Base-by-base conservation (phyloP, 2,329 filamentous ascomycete genomes). In the Colletotrichum abscissum region DNA sequence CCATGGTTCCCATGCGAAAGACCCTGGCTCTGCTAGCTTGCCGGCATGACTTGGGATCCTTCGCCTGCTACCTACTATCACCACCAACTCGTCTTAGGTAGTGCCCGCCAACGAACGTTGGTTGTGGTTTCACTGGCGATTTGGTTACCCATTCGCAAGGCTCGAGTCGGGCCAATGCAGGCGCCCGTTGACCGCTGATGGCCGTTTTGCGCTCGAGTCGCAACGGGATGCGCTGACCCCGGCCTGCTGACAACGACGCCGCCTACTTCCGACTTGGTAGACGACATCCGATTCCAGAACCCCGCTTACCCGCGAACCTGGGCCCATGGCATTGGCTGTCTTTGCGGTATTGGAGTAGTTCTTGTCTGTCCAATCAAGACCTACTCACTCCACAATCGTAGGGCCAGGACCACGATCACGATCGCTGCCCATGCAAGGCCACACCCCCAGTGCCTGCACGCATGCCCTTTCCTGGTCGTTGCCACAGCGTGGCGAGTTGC, bases 261-360 rank as follows among this genome's bases (percentile, higher is more conserved):
- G 63, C 57, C 58, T 63, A 55, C 35, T 26, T 38, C 65, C 54
- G 55, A 64, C 67, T 64, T 55, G 30, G 22, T 35, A 49, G 38
- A 69, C 59, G 33, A 69, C 69, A 42, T 35, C 55, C 24, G 42
- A 9, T 19, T 63, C 42, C 8, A 56, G 22, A 42, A 33, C 42
- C 30, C 54, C 49, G 58, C 35, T 54, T 28, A 24, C 42, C 56
- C 4, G 26, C 56, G 8, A 1, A 16, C 9, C 38, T 7, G 63
- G 49, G n/a, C 33, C 46, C 33, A 22, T 30, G 63, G 16, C 22
- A 58, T 14, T 64, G 5, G 8, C 19, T 16, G 63, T 54, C 24
- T 9, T 16, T 30, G 52, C 42, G 42, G 26, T 49, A 22, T 24
- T 16, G 28, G 9, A 55, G 28, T 22, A n/a, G 7, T 35, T 33